Evolutionary conservation across 306 rosid species (phyloP).

Genomic region (Malus fusca): DNA sequence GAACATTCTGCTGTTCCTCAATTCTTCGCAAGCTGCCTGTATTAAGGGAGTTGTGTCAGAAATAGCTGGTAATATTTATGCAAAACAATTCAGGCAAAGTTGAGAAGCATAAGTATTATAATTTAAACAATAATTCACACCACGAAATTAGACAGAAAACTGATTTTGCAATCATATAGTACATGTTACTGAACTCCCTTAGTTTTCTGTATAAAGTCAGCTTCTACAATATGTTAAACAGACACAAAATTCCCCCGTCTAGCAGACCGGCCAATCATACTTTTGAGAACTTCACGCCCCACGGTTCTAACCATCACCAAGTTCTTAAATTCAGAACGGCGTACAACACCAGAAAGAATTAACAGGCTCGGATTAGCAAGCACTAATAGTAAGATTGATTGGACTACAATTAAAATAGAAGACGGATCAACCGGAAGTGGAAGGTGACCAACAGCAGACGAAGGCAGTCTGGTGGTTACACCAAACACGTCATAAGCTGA

Average conservation of each 20-base stretch:
- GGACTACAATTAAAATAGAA: background rate
- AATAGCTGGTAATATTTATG: background rate
- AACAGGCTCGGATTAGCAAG: background rate
- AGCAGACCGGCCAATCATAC: too few relatives aligned
- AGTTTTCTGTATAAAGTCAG: too few relatives aligned
- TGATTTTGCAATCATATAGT: background rate
- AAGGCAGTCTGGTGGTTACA: too few relatives aligned
- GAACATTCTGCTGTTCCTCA: slow-evolving; percentile 72
- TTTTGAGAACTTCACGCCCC: background rate
- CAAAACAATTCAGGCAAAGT: background rate
- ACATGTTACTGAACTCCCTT: background rate
- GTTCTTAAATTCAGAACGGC: background rate
- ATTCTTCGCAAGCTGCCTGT: slow-evolving; percentile 75
- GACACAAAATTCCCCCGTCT: background rate
- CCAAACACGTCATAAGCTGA: background rate
- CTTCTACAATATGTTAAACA: background rate
- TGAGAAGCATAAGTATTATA: background rate
- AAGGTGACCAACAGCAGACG: background rate
- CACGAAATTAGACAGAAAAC: background rate
- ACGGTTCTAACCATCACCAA: background rate
- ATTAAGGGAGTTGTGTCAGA: slow-evolving; percentile 4
- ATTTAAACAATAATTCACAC: background rate
- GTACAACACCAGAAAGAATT: background rate
- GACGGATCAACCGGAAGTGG: background rate
- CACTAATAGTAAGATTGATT: background rate